Evolutionary conservation across 2,329 filamentous ascomycete species (phyloP), one percentile per base, ranked within the genome.

Genomic region (Curvularia verruculosa): DNA sequence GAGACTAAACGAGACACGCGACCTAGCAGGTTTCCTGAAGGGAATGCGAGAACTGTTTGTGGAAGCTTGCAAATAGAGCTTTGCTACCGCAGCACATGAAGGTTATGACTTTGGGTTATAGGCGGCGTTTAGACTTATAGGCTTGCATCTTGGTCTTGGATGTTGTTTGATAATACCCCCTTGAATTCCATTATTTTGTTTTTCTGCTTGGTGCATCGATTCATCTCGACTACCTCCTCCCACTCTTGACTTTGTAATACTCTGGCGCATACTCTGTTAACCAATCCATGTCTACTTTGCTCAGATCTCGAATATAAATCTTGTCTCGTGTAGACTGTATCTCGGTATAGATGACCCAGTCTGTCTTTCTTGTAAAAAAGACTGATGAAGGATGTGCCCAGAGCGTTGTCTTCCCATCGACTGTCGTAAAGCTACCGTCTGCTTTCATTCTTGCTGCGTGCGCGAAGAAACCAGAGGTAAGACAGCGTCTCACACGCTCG

Each of bases 301-400:
- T 95, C 57, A 98, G 81, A 76, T 98, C 94, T 53, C 92, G 84
- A 67, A 99, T 96, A 73, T 89, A 98, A 0, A 86, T 92, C 82
- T 98, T 98, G 62, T 85, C 86, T 9, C 89, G 87, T 4, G 91
- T 96, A 79, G 98, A 91, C 82, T 96, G 86, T 36, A 96, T 87
- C 78, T 97, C 94, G 68, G 96, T 90, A 72, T 97, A 99, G 31
- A 99, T 85, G 9, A 98, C 92, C 92, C 94, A 98, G 63, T 97
- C 92, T 10, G 92, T 92, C 80, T 96, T 97, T 54, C 93, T 87
- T 76, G 96, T 96, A 81, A 98, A 98, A 87, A 98, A 92, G 65
- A 98, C 79, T 37, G 90, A 96, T 71, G 87, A 96, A 0, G 95
- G 95, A 77, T 99, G 95, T 21, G 92, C 92, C 79, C 96, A 85